phyloP scores from a whole-genome alignment of 257 asterid species.

The Solanum paucissectum region DNA sequence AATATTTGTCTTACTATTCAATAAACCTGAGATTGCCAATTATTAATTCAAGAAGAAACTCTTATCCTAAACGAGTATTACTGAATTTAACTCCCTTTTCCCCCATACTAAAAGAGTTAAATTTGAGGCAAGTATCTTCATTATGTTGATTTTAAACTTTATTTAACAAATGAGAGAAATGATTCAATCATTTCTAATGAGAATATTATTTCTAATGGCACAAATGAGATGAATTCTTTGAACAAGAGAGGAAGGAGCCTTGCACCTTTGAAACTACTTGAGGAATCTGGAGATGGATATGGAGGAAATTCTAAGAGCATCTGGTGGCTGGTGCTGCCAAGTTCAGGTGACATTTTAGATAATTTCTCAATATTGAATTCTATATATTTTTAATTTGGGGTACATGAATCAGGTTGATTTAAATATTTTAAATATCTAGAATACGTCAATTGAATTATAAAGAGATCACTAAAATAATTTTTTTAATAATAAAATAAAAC shows the following conservation, averaged over 20 bases:
- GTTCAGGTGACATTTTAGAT: too few species aligned
- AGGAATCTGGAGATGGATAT: conserved; percentile 11
- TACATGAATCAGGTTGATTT: too few species aligned
- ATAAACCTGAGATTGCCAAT: background rate
- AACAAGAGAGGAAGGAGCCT: conserved; percentile 20
- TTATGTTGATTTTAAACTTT: background rate
- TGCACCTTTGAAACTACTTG: conserved; percentile 24
- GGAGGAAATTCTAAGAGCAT: conserved; percentile 1
- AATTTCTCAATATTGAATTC: too few species aligned
- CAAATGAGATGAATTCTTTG: conserved; percentile 28
- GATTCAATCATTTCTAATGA: conserved; percentile 18
- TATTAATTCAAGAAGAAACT: background rate
- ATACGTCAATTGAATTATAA: too few species aligned
- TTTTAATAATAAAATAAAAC: too few species aligned
- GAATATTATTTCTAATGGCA: background rate
- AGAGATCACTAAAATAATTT: too few species aligned
- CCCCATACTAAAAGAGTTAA: background rate
- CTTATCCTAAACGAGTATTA: background rate
- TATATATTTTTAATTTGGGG: too few species aligned
- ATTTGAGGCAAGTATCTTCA: background rate
- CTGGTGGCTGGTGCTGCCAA: too few species aligned
- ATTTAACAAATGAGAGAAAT: background rate
- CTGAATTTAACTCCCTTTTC: background rate
- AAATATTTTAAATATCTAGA: too few species aligned
- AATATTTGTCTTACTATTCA: background rate